Conservation (phyloP, 495 filamentous ascomycete genomes). For the Talaromyces nanjingensis region DNA sequence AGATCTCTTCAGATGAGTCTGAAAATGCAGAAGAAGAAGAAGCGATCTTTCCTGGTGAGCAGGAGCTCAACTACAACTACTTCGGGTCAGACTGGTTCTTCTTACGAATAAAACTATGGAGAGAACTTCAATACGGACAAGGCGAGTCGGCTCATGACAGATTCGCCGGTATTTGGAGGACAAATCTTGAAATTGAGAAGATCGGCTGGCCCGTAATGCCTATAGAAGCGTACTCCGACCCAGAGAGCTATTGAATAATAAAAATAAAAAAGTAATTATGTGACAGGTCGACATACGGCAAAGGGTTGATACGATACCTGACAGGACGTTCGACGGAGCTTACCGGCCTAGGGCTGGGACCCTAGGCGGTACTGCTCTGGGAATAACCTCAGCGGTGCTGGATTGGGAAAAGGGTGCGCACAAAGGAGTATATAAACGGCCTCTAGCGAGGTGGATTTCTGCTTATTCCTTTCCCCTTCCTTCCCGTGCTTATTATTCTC, state of each 20-base stretch:
- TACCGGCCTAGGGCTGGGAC: too few species aligned
- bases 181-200: neutral
- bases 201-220: neutral
- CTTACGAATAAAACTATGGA: neutral
- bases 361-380: too few species aligned
- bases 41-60: neutral
- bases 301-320: too few species aligned
- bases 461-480: too few species aligned
- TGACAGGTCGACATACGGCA: too few species aligned
- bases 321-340: too few species aligned
- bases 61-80: neutral
- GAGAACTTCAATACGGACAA: neutral
- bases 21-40: neutral
- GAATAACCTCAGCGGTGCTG: too few species aligned
- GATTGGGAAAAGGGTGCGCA: too few species aligned
- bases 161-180: neutral
- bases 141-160: neutral
- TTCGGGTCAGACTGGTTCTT: neutral
- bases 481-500: too few species aligned
- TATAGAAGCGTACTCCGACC: neutral
- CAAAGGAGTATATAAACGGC: too few species aligned
- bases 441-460: too few species aligned
- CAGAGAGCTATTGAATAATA: neutral
- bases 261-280: too few species aligned
- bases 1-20: neutral